Percentiles rank a stretch among this genome's conserved stretches.
Conservation (phyloP, 169 alveolate genomes). For the Sarcocystis neurona region DNA sequence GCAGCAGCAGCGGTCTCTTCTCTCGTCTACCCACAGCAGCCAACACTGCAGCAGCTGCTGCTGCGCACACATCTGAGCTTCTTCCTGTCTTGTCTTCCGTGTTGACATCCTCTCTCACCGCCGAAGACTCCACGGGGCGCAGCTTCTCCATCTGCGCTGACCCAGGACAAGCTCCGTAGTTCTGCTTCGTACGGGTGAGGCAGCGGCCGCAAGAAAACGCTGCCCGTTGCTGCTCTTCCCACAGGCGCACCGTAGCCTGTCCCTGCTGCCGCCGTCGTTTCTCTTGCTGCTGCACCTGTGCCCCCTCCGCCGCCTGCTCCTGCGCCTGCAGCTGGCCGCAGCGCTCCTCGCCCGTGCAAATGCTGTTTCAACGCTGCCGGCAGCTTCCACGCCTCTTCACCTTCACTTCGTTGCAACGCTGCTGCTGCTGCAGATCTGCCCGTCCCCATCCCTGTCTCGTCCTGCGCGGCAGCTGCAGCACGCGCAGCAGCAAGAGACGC, state of each 20-base stretch:
- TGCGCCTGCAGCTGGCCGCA: background rate
- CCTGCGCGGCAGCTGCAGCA: too few species aligned
- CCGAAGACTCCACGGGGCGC: background rate
- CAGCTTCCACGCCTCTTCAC: background rate
- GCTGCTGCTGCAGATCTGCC: background rate
- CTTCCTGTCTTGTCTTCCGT: too few species aligned
- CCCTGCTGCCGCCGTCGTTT: background rate
- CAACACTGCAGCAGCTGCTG: too few species aligned
- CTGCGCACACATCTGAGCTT: too few species aligned
- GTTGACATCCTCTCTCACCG: too few species aligned
- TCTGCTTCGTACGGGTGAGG: conserved; percentile 65
- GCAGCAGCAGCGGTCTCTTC: too few species aligned
- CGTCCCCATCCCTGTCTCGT: background rate
- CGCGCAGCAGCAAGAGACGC: conserved; percentile 30
- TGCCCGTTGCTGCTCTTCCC: conserved; percentile 6
- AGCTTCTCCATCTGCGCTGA: background rate
- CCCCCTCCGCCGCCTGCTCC: conserved; percentile 2
- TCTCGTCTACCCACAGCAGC: too few species aligned
- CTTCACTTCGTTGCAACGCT: background rate
- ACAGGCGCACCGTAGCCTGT: background rate
- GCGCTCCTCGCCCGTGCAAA: background rate
- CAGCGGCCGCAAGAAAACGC: too few species aligned
- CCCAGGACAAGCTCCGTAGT: conserved; percentile 42
- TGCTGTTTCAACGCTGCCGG: background rate
- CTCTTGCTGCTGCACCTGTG: conserved; percentile 14